Evolutionary conservation across 2,329 filamentous ascomycete genomes (phyloP), one percentile per base, ranked within the genome.

Genomic region (Albifimbria verrucaria): DNA sequence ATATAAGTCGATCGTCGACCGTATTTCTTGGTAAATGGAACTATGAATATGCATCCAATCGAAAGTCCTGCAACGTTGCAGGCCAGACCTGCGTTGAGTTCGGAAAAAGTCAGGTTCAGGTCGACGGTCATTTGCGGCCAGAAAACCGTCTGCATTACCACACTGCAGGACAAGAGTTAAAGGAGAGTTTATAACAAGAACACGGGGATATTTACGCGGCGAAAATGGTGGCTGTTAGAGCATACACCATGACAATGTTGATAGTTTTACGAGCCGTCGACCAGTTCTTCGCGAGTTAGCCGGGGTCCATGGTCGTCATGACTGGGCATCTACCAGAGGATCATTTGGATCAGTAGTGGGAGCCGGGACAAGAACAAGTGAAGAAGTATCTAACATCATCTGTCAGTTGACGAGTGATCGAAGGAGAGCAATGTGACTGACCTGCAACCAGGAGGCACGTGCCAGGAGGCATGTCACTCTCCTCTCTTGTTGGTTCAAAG

Each of bases 101-200:
- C 60, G 15, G 49, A 53, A 9, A 63, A 55, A 21, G 55, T 58
- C 2, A 70, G 57, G 4, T 51, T 48, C 11, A 72, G 52, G 7
- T 72, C 68, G 5, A 58, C 59, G 1, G 58, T 64, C 62, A 69
- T 69, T 28, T 69, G 66, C 22, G 66, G 64, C 65, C 66, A 69
- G 55, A 69, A 69, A 18, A 68, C 57, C 2, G 32, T 39, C 12
- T 39, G 32, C 32, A 39, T 39, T 17, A 39, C 32, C 12, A 39
- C 12, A n/a, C 32, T 39, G 32, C 18, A 12, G 4, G 4, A 39
- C 5, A 12, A 15, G 57, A 51, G 2, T 64, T 62, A 1, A n/a
- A n/a, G 65, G 52, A 3, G 60, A 63, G 11, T 55, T 57, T 21
- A 55, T 57, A 5, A 18, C 11, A 23, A 3, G 17, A 18, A 32